phyloP scores from a whole-genome alignment of 805 yeast species.

The Saccharomycopsis sp. region DNA sequence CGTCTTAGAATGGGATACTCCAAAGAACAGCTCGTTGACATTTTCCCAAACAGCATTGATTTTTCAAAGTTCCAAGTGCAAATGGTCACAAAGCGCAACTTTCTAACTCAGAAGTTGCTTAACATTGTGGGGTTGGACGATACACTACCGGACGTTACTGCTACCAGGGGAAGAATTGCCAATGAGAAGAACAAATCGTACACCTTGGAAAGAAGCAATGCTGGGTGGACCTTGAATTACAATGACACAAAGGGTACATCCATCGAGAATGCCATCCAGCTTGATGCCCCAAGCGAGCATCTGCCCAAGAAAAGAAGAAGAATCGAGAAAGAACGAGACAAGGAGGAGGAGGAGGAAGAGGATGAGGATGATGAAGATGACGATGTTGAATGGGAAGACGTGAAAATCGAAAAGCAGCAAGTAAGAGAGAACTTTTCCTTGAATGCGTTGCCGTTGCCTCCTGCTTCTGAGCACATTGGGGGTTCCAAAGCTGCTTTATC shows the following conservation, averaged over 20 bases:
- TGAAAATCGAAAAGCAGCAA: conserved; percentile 31
- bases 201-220: conserved; percentile 61
- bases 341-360: conserved; percentile 21
- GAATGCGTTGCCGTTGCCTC: conserved; percentile 33
- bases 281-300: conserved; percentile 31
- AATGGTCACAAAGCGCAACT: conserved; percentile 87
- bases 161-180: conserved; percentile 54
- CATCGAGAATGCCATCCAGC: conserved; percentile 37
- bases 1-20: conserved; percentile 92
- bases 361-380: conserved; percentile 34
- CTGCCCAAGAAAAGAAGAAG: conserved; percentile 16
- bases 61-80: conserved; percentile 89
- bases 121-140: conserved; percentile 72
- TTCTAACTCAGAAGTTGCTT: conserved; percentile 79
- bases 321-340: conserved; percentile 18
- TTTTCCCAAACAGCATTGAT: conserved; percentile 81
- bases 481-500: conserved; percentile 3
- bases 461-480: conserved; percentile 16
- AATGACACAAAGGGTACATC: conserved; percentile 34
- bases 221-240: conserved; percentile 77
- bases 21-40: conserved; percentile 71
- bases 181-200: conserved; percentile 77
- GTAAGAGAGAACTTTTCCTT: conserved; percentile 33
- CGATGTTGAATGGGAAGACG: conserved; percentile 67
- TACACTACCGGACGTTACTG: conserved; percentile 28